Percentiles rank a stretch among this genome's conserved stretches.
These are phyloP conservation scores for Arthrobotrys entomopaga DNA, from an alignment of 2,329 filamentous ascomycete genomes.

Conservation along the genomic window DNA sequence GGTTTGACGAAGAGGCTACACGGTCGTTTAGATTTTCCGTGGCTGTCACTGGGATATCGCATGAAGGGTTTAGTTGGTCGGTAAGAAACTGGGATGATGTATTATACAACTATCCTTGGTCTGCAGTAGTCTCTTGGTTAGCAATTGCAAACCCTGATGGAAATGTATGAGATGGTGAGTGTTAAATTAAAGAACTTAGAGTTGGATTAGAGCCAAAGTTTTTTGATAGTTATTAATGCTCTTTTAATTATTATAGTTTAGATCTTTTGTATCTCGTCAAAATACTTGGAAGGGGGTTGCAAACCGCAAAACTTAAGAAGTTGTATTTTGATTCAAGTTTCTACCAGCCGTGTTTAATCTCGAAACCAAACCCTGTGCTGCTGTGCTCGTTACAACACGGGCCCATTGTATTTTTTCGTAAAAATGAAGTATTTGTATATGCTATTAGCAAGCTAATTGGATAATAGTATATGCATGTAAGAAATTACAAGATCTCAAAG, in stretches of 20 bases:
- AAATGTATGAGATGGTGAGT: not conserved
- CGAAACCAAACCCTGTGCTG: no score
- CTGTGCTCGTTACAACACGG: no score
- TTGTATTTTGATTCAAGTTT: no score
- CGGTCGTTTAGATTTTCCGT: constrained; percentile 32
- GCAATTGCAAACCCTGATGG: constrained; percentile 19
- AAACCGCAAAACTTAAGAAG: no score
- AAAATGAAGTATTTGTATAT: no score
- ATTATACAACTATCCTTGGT: not conserved
- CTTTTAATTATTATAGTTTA: not conserved
- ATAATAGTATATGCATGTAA: no score
- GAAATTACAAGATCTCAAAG: no score
- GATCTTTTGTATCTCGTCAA: not conserved
- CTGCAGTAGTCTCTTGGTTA: constrained; percentile 29
- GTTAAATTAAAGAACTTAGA: not conserved
- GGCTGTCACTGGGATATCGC: constrained; percentile 30
- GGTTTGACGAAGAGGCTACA: constrained; percentile 12
- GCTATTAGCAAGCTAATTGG: no score
- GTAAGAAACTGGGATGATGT: constrained; percentile 43
- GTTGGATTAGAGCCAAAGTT: not conserved
- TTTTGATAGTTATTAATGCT: not conserved
- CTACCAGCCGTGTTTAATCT: no score
- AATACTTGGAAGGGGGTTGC: no score
- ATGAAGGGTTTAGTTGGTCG: constrained; percentile 43
- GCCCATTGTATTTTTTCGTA: no score